Evolutionary conservation across 106 monocot genomes (phyloP).

Genomic region (Acorus gramineus): DNA sequence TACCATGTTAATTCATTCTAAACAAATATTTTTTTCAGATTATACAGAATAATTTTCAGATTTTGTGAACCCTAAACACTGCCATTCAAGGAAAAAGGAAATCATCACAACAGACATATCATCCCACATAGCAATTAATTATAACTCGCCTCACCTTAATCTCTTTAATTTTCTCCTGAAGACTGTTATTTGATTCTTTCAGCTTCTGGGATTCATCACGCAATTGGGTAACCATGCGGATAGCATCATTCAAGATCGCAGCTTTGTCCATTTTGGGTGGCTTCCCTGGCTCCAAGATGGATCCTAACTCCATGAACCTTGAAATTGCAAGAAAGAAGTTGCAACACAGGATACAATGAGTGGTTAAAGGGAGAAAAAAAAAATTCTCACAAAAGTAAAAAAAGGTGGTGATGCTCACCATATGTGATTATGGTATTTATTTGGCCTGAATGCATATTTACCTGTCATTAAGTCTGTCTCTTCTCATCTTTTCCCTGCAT

Average conservation of each 20-base stretch:
- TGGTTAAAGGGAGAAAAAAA: background rate
- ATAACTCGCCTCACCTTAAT: constrained; percentile 31
- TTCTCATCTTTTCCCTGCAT: constrained; percentile 77
- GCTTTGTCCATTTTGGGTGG: constrained; percentile 56
- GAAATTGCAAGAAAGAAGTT: background rate
- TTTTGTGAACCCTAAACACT: background rate
- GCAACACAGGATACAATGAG: background rate
- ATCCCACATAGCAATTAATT: background rate
- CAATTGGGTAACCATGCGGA: constrained; percentile 44
- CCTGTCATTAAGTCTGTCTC: constrained; percentile 78
- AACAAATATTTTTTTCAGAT: too few relatives aligned
- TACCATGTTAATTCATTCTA: too few relatives aligned
- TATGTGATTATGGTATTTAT: too few relatives aligned
- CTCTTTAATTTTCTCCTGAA: constrained; percentile 66
- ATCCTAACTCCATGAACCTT: constrained; percentile 61
- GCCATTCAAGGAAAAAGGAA: background rate
- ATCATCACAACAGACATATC: background rate
- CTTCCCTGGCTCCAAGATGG: constrained; percentile 61
- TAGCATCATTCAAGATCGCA: constrained; percentile 60
- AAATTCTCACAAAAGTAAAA: background rate
- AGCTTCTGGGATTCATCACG: constrained; percentile 45
- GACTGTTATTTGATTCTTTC: constrained; percentile 55
- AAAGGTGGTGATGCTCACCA: background rate
- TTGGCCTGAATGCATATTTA: constrained; percentile 4
- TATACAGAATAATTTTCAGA: too few relatives aligned